Evolutionary conservation across 2,329 filamentous ascomycete genomes (phyloP).

Genomic region (Thelonectria discophora): DNA sequence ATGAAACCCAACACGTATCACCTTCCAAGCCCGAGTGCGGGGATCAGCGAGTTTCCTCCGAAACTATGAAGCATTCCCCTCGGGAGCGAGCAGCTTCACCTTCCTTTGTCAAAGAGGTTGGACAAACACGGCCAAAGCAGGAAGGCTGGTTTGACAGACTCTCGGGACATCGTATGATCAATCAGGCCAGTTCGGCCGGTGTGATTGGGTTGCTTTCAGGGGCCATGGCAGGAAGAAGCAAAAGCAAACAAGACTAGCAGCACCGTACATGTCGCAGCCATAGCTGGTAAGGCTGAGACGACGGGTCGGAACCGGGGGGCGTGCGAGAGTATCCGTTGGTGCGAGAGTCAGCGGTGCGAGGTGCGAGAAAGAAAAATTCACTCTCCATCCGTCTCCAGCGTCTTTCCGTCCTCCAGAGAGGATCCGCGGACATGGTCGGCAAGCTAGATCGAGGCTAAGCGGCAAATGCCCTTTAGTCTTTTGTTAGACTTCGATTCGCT

Average conservation of each 20-base stretch:
- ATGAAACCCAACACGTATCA: not conserved
- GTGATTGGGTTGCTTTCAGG: conserved; percentile 26
- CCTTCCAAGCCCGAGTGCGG: no score
- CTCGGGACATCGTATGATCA: conserved; percentile 39
- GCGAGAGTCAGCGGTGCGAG: no score
- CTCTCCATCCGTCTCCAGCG: conserved; percentile 5
- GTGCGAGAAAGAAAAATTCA: conserved; percentile 14
- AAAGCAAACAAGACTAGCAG: conserved; percentile 29
- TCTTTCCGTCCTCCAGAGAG: conserved; percentile 1
- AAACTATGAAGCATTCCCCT: not conserved
- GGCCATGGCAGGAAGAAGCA: conserved; percentile 27
- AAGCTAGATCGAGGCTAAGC: conserved; percentile 14
- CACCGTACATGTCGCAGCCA: conserved; percentile 12
- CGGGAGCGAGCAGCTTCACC: no score
- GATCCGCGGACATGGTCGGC: conserved; percentile 20
- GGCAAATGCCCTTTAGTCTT: conserved; percentile 17
- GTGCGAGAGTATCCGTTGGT: no score
- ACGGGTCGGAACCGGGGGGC: conserved; percentile 27
- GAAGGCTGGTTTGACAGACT: conserved; percentile 19
- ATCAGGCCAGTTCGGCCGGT: conserved; percentile 34
- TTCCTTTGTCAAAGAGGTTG: conserved; percentile 10
- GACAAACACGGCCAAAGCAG: conserved; percentile 20
- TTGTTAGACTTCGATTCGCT: conserved; percentile 19
- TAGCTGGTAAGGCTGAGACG: conserved; percentile 42
- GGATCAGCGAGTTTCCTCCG: not conserved